A percentile compares a stretch with the other conserved stretches of the same genome.
Conservation (phyloP, 2,329 filamentous ascomycete genomes). For the Knufia fluminis region DNA sequence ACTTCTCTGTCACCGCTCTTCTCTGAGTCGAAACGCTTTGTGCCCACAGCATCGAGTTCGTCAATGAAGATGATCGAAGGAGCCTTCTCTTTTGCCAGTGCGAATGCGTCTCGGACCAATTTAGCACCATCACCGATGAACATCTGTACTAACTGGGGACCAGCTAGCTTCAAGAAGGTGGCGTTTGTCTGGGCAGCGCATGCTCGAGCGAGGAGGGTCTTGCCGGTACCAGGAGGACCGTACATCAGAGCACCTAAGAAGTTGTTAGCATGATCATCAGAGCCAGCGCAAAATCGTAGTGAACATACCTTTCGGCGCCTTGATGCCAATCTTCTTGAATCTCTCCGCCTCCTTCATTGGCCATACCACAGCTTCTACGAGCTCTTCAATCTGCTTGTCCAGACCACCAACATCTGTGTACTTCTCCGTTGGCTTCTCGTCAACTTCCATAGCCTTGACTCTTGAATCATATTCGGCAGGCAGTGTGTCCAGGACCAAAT, state of each 20-base stretch:
- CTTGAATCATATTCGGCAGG: slow-evolving; percentile 97
- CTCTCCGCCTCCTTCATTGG: slow-evolving; percentile 99
- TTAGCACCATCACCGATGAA: slow-evolving; percentile 99
- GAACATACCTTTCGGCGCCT: slow-evolving; percentile 83
- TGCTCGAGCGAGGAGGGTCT: slow-evolving; percentile 66
- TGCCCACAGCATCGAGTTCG: slow-evolving; percentile 95
- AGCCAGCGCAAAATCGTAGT: slow-evolving; percentile 1
- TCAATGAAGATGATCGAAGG: slow-evolving; percentile 99
- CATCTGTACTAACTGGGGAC: slow-evolving; percentile 97
- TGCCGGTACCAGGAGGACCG: slow-evolving; percentile 49
- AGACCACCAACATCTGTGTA: slow-evolving; percentile 96
- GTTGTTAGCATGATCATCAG: slow-evolving; percentile 14
- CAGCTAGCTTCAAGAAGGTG: slow-evolving; percentile 96
- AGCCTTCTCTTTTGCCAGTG: slow-evolving; percentile 95
- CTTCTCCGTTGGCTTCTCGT: slow-evolving; percentile 98
- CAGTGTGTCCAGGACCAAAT: slow-evolving; percentile 90
- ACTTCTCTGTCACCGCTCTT: slow-evolving; percentile 97
- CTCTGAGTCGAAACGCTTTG: slow-evolving; percentile 96
- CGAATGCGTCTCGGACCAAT: slow-evolving; percentile 93
- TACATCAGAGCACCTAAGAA: slow-evolving; percentile 82
- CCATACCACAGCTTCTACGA: slow-evolving; percentile 97
- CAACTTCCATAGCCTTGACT: slow-evolving; percentile 99
- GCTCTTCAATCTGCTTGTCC: slow-evolving; percentile 98
- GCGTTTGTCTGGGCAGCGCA: slow-evolving; percentile 97
- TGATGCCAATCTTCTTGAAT: slow-evolving; percentile 99